Percentiles rank a stretch among this genome's conserved stretches.
These are phyloP conservation scores for Caryocar brasiliense DNA, from an alignment of 441 rosid genomes.

Conservation along the genomic window DNA sequence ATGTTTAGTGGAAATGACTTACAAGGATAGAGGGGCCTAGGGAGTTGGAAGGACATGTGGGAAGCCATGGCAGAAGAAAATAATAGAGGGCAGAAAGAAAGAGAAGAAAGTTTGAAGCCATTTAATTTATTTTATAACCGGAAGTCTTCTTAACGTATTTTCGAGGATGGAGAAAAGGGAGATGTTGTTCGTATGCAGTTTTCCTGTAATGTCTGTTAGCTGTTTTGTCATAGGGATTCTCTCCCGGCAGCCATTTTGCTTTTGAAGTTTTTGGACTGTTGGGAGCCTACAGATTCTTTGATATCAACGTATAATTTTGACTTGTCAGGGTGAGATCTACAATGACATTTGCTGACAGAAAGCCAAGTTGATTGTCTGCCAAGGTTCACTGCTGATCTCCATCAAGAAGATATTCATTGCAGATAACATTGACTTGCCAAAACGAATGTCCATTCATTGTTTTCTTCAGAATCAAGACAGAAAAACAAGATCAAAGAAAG, in stretches of 20 bases:
- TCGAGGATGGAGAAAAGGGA: slow-evolving; percentile 22
- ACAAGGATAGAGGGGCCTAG: slow-evolving; percentile 22
- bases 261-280: neutral
- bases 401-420: no score
- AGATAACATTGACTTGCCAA: no score
- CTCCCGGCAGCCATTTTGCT: slow-evolving; percentile 28
- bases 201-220: neutral
- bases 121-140: neutral
- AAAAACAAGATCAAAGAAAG: no score
- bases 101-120: neutral
- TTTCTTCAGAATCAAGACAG: no score
- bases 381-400: no score
- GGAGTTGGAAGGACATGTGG: slow-evolving; percentile 21
- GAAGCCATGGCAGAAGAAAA: slow-evolving; percentile 37
- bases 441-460: no score
- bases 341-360: no score
- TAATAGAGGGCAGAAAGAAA: neutral
- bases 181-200: neutral
- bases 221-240: slow-evolving; percentile 12
- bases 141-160: slow-evolving; percentile 8
- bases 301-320: no score
- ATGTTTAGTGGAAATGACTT: no score
- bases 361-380: no score
- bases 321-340: no score
- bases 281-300: no score